A percentile compares a stretch with the other conserved stretches of the same genome.
phyloP scores from a whole-genome alignment of 495 filamentous ascomycete species.

The Baudoinia panamericana region DNA sequence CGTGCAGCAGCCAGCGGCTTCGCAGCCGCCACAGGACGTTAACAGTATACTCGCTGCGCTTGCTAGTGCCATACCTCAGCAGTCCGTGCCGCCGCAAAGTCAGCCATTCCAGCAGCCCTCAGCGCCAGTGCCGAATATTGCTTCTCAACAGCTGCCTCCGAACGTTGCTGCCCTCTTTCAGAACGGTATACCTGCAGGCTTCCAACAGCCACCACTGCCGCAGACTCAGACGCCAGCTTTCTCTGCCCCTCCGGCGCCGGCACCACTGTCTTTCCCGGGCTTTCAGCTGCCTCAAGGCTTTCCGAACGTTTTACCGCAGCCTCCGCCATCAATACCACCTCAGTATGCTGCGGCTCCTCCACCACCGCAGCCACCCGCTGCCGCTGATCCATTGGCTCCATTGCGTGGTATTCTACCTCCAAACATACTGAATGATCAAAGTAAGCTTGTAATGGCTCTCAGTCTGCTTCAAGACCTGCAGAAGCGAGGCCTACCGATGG shows the following conservation, averaged over 20 bases:
- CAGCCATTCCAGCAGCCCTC: conserved; percentile 8
- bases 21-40: conserved; percentile 16
- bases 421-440: conserved; percentile 17
- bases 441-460: conserved; percentile 15
- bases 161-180: conserved; percentile 16
- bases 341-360: conserved; percentile 10
- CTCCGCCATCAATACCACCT: conserved; percentile 15
- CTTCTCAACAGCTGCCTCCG: conserved; percentile 10
- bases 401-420: conserved; percentile 16
- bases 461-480: conserved; percentile 18
- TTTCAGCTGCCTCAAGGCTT: conserved; percentile 11
- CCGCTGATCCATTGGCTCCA: conserved; percentile 12
- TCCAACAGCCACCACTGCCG: conserved; percentile 6
- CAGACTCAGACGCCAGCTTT: conserved; percentile 9
- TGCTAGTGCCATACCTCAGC: conserved; percentile 18
- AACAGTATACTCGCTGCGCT: conserved; percentile 25
- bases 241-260: background rate
- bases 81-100: background rate
- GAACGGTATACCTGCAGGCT: conserved; percentile 2
- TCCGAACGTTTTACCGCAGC: conserved; percentile 11
- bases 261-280: conserved; percentile 1
- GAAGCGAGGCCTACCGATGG: conserved; percentile 19
- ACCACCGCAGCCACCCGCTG: conserved; percentile 6
- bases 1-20: conserved; percentile 4
- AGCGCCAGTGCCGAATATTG: background rate